Evolutionary conservation across 495 filamentous ascomycete genomes (phyloP).

Genomic region (Annulohypoxylon bovei): DNA sequence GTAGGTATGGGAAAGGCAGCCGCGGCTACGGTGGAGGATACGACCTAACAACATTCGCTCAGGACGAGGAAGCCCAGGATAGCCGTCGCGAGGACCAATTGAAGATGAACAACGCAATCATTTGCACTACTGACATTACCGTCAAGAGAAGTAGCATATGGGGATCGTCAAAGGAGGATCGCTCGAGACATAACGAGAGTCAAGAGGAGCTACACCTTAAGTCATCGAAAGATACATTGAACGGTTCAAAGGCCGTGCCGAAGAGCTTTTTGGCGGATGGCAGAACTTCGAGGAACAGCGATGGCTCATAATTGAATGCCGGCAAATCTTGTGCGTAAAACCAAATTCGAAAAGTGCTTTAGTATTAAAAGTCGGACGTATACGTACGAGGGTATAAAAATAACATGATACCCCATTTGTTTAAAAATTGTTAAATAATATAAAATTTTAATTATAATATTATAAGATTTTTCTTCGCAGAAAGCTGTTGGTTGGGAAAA

Average conservation of each 20-base stretch:
- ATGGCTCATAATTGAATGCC: not conserved
- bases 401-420: no score
- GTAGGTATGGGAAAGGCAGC: not conserved
- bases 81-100: not conserved
- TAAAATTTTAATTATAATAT: no score
- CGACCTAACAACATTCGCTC: not conserved
- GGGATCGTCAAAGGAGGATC: not conserved
- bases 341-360: no score
- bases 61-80: not conserved
- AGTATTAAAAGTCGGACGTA: no score
- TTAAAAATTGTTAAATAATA: no score
- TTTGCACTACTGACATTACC: not conserved
- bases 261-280: not conserved
- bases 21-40: not conserved
- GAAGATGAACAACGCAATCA: slow-evolving; percentile 4
- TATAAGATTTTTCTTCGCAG: no score
- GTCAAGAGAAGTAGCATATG: slow-evolving; percentile 6
- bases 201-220: not conserved
- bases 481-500: no score
- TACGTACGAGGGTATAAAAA: no score
- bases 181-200: not conserved
- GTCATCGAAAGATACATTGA: not conserved
- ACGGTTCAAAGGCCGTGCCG: not conserved
- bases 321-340: no score
- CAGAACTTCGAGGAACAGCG: not conserved